Evolutionary conservation across 495 filamentous ascomycete genomes (phyloP).

Genomic region (Hyaloscypha finlandica): DNA sequence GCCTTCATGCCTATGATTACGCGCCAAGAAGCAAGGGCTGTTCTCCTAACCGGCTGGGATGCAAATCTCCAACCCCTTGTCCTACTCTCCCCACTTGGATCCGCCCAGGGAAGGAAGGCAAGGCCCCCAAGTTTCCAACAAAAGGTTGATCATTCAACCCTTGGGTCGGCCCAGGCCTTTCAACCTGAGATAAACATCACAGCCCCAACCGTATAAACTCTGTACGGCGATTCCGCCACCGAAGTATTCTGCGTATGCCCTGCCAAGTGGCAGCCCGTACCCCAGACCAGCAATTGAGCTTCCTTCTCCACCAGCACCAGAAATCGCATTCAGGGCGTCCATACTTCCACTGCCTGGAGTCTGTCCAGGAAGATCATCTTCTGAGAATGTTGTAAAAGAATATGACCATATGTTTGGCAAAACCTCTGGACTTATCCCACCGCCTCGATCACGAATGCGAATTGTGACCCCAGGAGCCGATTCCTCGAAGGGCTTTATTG

Average conservation of each 20-base stretch:
- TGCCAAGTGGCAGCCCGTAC: slow-evolving; percentile 87
- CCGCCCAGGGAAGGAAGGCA: no score
- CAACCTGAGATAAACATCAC: slow-evolving; percentile 76
- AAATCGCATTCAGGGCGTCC: slow-evolving; percentile 74
- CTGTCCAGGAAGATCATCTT: slow-evolving; percentile 44
- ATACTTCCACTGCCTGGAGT: slow-evolving; percentile 48
- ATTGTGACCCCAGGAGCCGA: slow-evolving; percentile 87
- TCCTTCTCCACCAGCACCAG: slow-evolving; percentile 61
- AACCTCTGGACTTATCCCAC: slow-evolving; percentile 82
- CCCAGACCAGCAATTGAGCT: slow-evolving; percentile 89
- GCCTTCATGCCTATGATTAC: no score
- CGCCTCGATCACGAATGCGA: slow-evolving; percentile 91
- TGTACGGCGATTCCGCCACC: slow-evolving; percentile 94
- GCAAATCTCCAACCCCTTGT: no score
- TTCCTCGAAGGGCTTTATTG: slow-evolving; percentile 58
- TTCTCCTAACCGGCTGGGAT: no score
- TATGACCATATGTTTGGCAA: slow-evolving; percentile 92
- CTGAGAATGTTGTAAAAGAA: slow-evolving; percentile 88
- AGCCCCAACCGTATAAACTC: slow-evolving; percentile 93
- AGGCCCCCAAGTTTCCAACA: background rate
- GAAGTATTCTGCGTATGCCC: slow-evolving; percentile 98
- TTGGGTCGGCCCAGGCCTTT: slow-evolving; percentile 72
- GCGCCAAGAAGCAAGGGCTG: no score
- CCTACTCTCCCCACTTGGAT: no score
- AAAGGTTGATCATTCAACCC: slow-evolving; percentile 7